These are phyloP conservation scores for Aristolochia californica DNA, from an alignment of 164 flowering plant genomes.

Conservation along the genomic window DNA sequence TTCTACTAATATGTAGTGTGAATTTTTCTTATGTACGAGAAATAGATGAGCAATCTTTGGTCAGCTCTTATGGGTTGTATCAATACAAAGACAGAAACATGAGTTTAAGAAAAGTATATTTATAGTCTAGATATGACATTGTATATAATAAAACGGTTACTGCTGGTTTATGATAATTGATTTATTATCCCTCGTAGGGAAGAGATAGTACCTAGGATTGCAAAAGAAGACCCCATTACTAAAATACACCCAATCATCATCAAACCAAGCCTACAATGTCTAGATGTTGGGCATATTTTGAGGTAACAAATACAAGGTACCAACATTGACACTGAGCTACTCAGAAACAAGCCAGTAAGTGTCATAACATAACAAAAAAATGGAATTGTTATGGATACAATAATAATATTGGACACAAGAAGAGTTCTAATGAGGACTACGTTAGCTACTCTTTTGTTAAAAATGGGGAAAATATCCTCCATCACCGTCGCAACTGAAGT, in stretches of 20 bases:
- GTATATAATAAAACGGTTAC: too few relatives aligned
- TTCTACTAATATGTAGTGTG: too few relatives aligned
- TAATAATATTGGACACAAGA: conserved; percentile 30
- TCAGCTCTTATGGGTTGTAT: too few relatives aligned
- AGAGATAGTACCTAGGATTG: conserved; percentile 32
- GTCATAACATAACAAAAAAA: conserved; percentile 45
- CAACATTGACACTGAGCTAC: conserved; percentile 29
- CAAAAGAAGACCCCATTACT: conserved; percentile 22
- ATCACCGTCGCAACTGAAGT: conserved; percentile 46
- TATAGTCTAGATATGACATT: too few relatives aligned
- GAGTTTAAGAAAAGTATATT: too few relatives aligned
- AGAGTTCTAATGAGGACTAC: conserved; percentile 30
- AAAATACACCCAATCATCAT: conserved; percentile 23
- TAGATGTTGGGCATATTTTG: conserved; percentile 23
- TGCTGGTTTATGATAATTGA: conserved; percentile 6
- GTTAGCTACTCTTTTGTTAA: conserved; percentile 18
- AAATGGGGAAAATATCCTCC: conserved; percentile 23
- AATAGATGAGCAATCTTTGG: too few relatives aligned
- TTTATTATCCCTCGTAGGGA: conserved; percentile 29
- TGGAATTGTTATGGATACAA: conserved; percentile 41
- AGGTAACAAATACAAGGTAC: conserved; percentile 52
- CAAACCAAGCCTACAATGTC: conserved; percentile 22
- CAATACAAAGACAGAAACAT: too few relatives aligned
- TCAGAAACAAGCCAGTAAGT: conserved; percentile 37
- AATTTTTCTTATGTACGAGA: too few relatives aligned